Evolutionary conservation across 805 yeast species (phyloP), one percentile per base, ranked within the genome.

Genomic region (Starmerella vaccinii): DNA sequence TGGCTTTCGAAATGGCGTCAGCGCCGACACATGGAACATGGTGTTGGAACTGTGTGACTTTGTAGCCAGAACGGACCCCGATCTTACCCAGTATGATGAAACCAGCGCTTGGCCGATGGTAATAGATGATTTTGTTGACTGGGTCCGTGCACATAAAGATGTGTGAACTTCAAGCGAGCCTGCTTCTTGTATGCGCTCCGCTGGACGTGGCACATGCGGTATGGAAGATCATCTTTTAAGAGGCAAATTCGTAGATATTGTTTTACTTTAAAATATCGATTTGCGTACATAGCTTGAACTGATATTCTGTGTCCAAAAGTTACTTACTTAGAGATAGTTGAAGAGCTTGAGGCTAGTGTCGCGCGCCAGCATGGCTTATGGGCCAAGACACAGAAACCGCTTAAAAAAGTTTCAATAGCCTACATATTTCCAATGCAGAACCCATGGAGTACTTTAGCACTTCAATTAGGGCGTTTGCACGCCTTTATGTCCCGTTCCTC

Each of bases 101-200:
- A 75, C 76, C 58, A 88, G 83, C 22, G 84, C 96, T 0, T 90
- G 97, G 97, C 98, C 97, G 5, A 77, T 84, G 49, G 69, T 86
- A 16, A 78, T 90, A 57, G 98, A 90, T 64, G 86, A 80, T 52
- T 90, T 77, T 62, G 83, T 86, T 5, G 54, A 51, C 8, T 43
- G 46, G 46, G 1, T 18, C 12, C 43, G 43, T 13, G 8, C 32
- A 21, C 15, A 24, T 19, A 38, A 38, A 5, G 22, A 6, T 5
- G 3, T 18, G 12, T 32, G 35, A 32, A n/a, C n/a, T n/a, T 12
- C 35, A 32, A 32, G 32, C 12, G 12, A 13, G 9, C 32, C 9
- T 27, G 13, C 9, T 13, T 9, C 13, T 9, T 27, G 32, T 27
- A 13, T 13, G 32, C 40, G 24, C 40, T 4, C 8, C 24, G 22